Percentiles rank a stretch among this genome's conserved stretches.
These are phyloP conservation scores for Linum tenue DNA, from an alignment of 345 rosid genomes.

Conservation along the genomic window DNA sequence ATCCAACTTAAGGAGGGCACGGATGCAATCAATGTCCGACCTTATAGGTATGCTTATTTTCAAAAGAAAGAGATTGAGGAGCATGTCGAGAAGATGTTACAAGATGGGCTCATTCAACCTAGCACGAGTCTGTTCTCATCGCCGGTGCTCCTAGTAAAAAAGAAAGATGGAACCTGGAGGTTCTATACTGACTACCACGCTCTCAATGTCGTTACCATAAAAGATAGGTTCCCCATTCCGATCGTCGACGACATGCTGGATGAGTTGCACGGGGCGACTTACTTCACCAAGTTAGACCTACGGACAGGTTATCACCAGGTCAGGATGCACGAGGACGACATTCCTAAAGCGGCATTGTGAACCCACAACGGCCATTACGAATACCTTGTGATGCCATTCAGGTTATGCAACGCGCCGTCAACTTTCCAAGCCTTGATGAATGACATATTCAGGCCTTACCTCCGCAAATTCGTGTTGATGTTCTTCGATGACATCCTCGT, in stretches of 20 bases:
- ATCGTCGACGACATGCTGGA: too few relatives aligned
- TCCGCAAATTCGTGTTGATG: too few relatives aligned
- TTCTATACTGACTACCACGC: neutral
- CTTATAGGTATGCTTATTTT: neutral
- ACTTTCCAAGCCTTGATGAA: too few relatives aligned
- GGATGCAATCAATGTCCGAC: neutral
- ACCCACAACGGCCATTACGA: too few relatives aligned
- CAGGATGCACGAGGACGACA: neutral
- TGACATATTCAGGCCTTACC: too few relatives aligned
- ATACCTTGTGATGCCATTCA: neutral
- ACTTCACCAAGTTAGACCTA: too few relatives aligned
- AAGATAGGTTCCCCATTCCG: conserved; percentile 8
- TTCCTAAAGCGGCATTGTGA: too few relatives aligned
- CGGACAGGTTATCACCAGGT: too few relatives aligned
- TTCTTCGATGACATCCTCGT: neutral
- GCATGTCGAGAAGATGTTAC: conserved; percentile 1
- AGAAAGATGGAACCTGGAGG: too few relatives aligned
- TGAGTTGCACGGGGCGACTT: too few relatives aligned
- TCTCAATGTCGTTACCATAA: neutral
- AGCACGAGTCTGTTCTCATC: conserved; percentile 5
- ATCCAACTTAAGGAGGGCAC: neutral
- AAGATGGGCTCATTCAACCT: neutral
- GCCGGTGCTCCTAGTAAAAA: neutral
- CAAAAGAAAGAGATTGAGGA: too few relatives aligned
- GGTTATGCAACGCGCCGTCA: too few relatives aligned